Evolutionary conservation across 352 stramenopile species (phyloP).

Genomic region (Phytophthora sp.): DNA sequence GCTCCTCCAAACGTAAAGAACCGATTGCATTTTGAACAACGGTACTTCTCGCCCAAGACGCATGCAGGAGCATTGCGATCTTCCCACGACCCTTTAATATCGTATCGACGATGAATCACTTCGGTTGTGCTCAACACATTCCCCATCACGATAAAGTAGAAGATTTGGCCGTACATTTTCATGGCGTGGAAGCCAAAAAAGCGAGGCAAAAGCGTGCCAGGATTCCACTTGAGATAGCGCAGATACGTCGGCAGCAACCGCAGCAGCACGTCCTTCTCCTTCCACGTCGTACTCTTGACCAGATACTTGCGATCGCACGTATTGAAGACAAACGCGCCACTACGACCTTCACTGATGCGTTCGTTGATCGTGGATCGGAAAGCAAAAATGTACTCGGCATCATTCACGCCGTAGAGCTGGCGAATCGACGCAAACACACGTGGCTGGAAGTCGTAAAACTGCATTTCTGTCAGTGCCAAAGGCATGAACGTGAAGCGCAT

Average conservation of each 20-base stretch:
- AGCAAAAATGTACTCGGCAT: slow-evolving; percentile 79
- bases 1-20: slow-evolving; percentile 81
- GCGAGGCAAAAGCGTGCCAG: slow-evolving; percentile 82
- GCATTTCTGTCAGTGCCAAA: slow-evolving; percentile 80
- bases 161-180: slow-evolving; percentile 92
- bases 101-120: slow-evolving; percentile 88
- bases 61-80: slow-evolving; percentile 84
- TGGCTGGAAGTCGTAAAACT: slow-evolving; percentile 89
- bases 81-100: slow-evolving; percentile 93
- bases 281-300: slow-evolving; percentile 88
- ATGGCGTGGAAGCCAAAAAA: slow-evolving; percentile 92
- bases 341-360: slow-evolving; percentile 88
- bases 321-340: slow-evolving; percentile 91
- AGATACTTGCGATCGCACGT: slow-evolving; percentile 90
- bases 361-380: slow-evolving; percentile 89
- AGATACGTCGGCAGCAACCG: slow-evolving; percentile 84
- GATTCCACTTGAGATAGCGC: slow-evolving; percentile 90
- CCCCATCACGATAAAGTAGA: slow-evolving; percentile 93
- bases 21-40: slow-evolving; percentile 85
- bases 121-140: slow-evolving; percentile 89
- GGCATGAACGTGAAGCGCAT: slow-evolving; percentile 71
- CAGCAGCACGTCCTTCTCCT: slow-evolving; percentile 83
- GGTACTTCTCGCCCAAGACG: slow-evolving; percentile 77
- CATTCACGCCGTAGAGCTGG: slow-evolving; percentile 66
- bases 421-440: slow-evolving; percentile 82